Evolutionary conservation across 2,329 filamentous ascomycete species (phyloP), one percentile per base, ranked within the genome.

Genomic region (Pestalotiopsis sp.): DNA sequence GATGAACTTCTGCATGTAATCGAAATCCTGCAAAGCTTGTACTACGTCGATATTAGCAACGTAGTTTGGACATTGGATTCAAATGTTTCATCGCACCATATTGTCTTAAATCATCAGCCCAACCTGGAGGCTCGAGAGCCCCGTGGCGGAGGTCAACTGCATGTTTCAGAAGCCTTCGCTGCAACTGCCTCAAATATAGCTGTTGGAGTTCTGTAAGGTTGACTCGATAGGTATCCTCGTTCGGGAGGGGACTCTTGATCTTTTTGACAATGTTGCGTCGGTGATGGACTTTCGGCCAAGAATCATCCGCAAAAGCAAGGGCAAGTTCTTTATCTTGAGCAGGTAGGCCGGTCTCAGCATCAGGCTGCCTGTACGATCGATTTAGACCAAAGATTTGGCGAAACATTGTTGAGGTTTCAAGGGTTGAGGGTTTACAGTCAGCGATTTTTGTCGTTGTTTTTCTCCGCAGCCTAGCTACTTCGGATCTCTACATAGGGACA

Each of bases 1-100:
- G 68, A n/a, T 66, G 52, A 23, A 52, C 1, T 69, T 66, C 2
- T 65, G 39, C 71, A 74, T 74, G 64, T 72, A 74, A 14, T 72
- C 71, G 17, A 71, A 66, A 52, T 74, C 69, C n/a, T 71, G 68
- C 3, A 72, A 3, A 4, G 71, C 71, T 52, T 71, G 38, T 20
- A 72, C 72, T 62, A 14, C 7, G 12, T 23, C 2, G 11, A 13
- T 13, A 4, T 13, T 14, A 41, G 39, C 20, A 23, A 23, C 20
- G 20, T 23, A 23, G 20, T 23, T 23, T 23, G 20, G 20, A 23
- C 20, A 23, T 23, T 23, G 20, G 20, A 23, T 23, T 23, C 20
- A 23, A 2, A 23, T 23, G 20, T 23, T 23, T 23, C 39, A 41
- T 11, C 12, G 39, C 14, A 58, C 64, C 56, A 36, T 69, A 66